phyloP scores from a whole-genome alignment of 2,329 filamentous ascomycete genomes.

The Ophiognomonia clavigignenti-juglandacearum region DNA sequence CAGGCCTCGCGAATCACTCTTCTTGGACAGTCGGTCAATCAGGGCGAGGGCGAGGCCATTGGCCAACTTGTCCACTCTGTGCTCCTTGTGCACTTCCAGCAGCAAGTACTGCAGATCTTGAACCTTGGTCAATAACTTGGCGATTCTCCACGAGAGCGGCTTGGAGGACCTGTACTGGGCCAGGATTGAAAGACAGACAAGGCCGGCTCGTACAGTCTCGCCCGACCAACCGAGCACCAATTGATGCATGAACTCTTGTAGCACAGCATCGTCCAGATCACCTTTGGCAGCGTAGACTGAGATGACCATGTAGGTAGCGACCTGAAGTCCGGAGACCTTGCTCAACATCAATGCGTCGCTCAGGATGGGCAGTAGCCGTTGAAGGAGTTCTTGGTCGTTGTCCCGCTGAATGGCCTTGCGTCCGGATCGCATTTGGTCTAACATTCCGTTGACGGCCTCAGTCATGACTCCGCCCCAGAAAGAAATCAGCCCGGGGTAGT shows the following conservation, averaged over 20 bases:
- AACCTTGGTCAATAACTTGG: slow-evolving; percentile 63
- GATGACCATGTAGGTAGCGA: slow-evolving; percentile 88
- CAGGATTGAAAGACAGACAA: slow-evolving; percentile 76
- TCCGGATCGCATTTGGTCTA: slow-evolving; percentile 74
- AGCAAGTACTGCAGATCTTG: slow-evolving; percentile 56
- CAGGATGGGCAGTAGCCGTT: slow-evolving; percentile 61
- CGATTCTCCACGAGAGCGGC: slow-evolving; percentile 64
- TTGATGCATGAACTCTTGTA: slow-evolving; percentile 89
- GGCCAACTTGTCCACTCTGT: slow-evolving; percentile 65
- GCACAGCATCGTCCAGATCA: slow-evolving; percentile 68
- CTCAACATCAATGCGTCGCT: slow-evolving; percentile 73
- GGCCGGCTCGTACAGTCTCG: slow-evolving; percentile 66
- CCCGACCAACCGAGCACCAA: slow-evolving; percentile 71
- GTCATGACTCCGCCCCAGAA: slow-evolving; percentile 91
- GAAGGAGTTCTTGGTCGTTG: slow-evolving; percentile 74
- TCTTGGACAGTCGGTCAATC: slow-evolving; percentile 57
- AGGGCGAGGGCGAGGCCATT: slow-evolving; percentile 66
- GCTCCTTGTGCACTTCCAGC: slow-evolving; percentile 57
- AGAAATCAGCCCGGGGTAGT: slow-evolving; percentile 72
- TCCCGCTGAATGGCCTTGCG: slow-evolving; percentile 70
- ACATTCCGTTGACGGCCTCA: slow-evolving; percentile 76
- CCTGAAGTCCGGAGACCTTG: slow-evolving; percentile 71
- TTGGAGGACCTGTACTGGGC: slow-evolving; percentile 72
- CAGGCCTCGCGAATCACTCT: slow-evolving; percentile 52
- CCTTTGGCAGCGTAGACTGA: slow-evolving; percentile 82